Base-by-base conservation (phyloP, 176 grass and related monocot species). In the Musa troglodytarum region DNA sequence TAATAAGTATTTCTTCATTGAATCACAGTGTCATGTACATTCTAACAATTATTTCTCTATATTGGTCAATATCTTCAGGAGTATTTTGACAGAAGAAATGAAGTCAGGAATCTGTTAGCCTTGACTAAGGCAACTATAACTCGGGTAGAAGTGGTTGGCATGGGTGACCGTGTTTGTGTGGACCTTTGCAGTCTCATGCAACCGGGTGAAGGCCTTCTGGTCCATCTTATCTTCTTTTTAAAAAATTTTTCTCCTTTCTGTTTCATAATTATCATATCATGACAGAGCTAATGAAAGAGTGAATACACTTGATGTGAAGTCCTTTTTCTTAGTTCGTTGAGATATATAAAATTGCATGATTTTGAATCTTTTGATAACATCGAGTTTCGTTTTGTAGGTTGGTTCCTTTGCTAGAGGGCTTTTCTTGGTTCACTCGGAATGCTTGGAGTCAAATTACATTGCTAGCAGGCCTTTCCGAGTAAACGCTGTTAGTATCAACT, bases 391-490 rank as follows among this genome's bases (percentile, higher is more conserved):
- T 73, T 74, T 87, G 79, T 67, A 98, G 90, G 88, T 98, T 74
- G 83, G 90, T 71, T 91, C 94, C 22, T 98, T 91, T 87, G 90
- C 43, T 62, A 77, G 51, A 62, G 87, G 90, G 62, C 86, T 94
- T 85, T 94, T 94, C 52, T 87, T 98, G 82, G 90, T 98, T 76
- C 95, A 98, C 55, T 98, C 88, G 57, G 95, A 98, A 91, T 98
- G 95, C 83, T 82, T 98, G 77, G 95, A 94, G 78, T 88, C 88
- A 43, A 91, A 84, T 65, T 98, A 98, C 64, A 98, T 98, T 84
- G 88, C 95, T 63, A 94, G 95, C 81, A 88, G 84, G 79, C 95
- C 95, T 83, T 98, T 98, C 73, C 85, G 95, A 77, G 86, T 98
- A 7, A 98, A 98, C 72, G 95, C 90, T 0, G 95, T 98, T 76